Conservation (phyloP, 108 stramenopile genomes). For the Skeletonema potamos region DNA sequence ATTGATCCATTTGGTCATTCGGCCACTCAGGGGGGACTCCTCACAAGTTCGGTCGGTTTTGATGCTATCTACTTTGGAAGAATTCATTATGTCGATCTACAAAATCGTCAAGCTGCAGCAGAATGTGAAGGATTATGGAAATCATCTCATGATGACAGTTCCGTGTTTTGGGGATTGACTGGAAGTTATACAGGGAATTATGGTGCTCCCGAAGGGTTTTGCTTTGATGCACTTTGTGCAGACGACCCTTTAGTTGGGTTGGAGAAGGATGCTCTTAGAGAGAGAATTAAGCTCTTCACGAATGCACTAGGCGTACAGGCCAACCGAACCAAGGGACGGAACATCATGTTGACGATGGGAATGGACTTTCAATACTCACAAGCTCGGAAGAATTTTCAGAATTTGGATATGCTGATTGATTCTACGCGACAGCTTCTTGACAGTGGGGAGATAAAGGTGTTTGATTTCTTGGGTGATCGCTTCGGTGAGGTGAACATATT, state of each 20-base stretch:
- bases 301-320: conserved; percentile 56
- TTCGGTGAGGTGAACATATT: conserved; percentile 82
- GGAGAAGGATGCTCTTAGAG: conserved; percentile 34
- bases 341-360: conserved; percentile 92
- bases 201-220: conserved; percentile 73
- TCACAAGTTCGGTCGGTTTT: conserved; percentile 83
- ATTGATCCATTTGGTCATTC: conserved; percentile 98
- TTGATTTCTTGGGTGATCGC: conserved; percentile 49
- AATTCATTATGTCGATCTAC: conserved; percentile 94
- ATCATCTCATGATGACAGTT: conserved; percentile 43
- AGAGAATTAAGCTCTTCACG: conserved; percentile 55
- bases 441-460: conserved; percentile 28
- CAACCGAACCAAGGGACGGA: conserved; percentile 69
- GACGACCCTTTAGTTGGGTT: conserved; percentile 65
- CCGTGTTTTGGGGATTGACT: conserved; percentile 88
- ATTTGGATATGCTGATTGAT: conserved; percentile 59
- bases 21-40: conserved; percentile 84
- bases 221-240: conserved; percentile 68
- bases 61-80: conserved; percentile 93
- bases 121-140: conserved; percentile 88
- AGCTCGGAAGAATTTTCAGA: conserved; percentile 52
- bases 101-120: conserved; percentile 57
- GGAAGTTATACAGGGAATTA: conserved; percentile 83
- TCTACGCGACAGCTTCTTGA: conserved; percentile 27
- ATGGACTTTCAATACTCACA: conserved; percentile 66